A percentile compares a stretch with the other conserved stretches of the same genome.
phyloP scores from a whole-genome alignment of 2,329 filamentous ascomycete species.

The Rhexocercosporidium sp. region DNA sequence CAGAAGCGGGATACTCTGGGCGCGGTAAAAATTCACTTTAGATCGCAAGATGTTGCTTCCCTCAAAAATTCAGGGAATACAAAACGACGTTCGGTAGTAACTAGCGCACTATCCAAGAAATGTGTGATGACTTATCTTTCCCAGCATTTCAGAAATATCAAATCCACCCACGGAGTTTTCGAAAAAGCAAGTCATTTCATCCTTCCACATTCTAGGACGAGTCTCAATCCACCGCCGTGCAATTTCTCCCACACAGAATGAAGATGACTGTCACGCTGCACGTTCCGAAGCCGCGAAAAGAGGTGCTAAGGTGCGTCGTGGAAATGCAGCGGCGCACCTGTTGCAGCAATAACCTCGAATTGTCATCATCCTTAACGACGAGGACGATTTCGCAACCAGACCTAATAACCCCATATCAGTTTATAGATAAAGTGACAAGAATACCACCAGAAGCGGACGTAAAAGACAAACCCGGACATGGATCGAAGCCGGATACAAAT shows the following conservation, averaged over 20 bases:
- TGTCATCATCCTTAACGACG: not conserved
- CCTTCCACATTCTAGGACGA: no score
- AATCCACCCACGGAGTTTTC: no score
- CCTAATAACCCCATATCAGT: not conserved
- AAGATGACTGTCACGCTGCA: not conserved
- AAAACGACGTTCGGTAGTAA: not conserved
- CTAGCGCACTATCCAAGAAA: no score
- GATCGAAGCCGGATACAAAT: not conserved
- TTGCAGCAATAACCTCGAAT: not conserved
- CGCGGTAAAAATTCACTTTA: not conserved
- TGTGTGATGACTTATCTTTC: no score
- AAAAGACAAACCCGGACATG: no score
- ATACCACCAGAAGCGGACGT: no score
- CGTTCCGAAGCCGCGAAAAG: not conserved
- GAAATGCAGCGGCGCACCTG: not conserved
- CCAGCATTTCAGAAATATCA: no score
- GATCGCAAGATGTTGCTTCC: not conserved
- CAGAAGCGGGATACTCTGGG: no score
- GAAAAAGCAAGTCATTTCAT: no score
- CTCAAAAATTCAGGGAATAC: not conserved
- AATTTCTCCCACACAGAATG: not conserved
- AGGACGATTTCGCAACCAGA: not conserved
- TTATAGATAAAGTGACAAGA: no score
- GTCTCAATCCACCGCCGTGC: no score
- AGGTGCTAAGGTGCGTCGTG: not conserved